A percentile compares a stretch with the other conserved stretches of the same genome.
phyloP scores from a whole-genome alignment of 2,329 filamentous ascomycete species.

The Rutstroemia sp. region DNA sequence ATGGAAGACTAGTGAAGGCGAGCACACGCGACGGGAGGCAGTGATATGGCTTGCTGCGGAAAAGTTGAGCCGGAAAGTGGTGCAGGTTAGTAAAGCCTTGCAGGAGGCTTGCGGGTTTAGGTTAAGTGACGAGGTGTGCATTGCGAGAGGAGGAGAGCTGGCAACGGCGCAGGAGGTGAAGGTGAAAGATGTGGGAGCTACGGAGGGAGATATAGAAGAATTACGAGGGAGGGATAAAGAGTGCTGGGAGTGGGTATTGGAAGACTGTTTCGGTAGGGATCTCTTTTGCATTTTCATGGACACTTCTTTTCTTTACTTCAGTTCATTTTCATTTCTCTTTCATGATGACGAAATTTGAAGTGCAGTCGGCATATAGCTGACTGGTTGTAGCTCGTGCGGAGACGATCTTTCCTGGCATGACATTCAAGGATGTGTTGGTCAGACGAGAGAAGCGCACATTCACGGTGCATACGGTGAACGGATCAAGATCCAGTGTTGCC shows the following conservation, averaged over 20 bases:
- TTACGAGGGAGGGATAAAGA: constrained; percentile 31
- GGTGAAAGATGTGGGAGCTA: constrained; percentile 48
- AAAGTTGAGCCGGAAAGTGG: constrained; percentile 58
- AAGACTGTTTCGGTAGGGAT: constrained; percentile 34
- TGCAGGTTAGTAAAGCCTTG: constrained; percentile 67
- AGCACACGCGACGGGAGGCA: constrained; percentile 32
- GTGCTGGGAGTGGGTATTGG: constrained; percentile 42
- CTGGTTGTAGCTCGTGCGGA: constrained; percentile 49
- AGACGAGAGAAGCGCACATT: constrained; percentile 55
- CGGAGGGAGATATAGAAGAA: constrained; percentile 22
- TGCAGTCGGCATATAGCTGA: constrained; percentile 16
- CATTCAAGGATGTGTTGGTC: constrained; percentile 56
- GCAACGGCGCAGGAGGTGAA: constrained; percentile 50
- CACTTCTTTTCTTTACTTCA: not conserved
- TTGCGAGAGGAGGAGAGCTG: constrained; percentile 45
- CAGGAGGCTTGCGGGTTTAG: constrained; percentile 67
- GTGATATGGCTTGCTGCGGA: constrained; percentile 55
- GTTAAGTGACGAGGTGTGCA: constrained; percentile 60
- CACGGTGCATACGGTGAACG: constrained; percentile 47
- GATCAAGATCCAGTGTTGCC: constrained; percentile 35
- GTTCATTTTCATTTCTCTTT: not conserved
- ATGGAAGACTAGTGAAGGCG: constrained; percentile 30
- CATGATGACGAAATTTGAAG: not conserved
- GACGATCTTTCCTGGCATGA: constrained; percentile 61
- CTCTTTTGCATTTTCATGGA: not conserved